These are phyloP conservation scores for Ustilago nuda DNA, from an alignment of 1,284 basidiomycete species.

Conservation along the genomic window DNA sequence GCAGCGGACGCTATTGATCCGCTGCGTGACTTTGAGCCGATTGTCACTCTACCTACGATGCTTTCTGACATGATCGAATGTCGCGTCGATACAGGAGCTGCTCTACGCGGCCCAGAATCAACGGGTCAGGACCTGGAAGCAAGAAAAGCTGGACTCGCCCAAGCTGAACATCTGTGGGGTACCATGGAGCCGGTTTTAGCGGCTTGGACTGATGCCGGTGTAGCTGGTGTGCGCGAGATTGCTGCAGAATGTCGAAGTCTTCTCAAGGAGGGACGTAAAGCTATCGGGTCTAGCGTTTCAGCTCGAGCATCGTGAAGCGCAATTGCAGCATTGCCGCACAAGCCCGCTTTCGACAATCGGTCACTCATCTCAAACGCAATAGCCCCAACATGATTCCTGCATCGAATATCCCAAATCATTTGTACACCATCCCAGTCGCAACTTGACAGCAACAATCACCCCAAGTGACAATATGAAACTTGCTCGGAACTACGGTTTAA, in stretches of 20 bases:
- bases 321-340: background rate
- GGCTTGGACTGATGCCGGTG: conserved; percentile 55
- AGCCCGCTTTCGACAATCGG: background rate
- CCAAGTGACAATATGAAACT: background rate
- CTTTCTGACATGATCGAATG: conserved; percentile 51
- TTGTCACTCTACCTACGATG: conserved; percentile 52
- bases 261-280: conserved; percentile 51
- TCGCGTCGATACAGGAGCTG: background rate
- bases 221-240: conserved; percentile 51
- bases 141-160: conserved; percentile 38
- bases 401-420: background rate
- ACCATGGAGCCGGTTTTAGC: conserved; percentile 56
- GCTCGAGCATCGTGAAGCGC: background rate
- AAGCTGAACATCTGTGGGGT: conserved; percentile 56
- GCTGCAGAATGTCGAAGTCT: conserved; percentile 53
- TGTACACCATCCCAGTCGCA: background rate
- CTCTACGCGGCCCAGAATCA: background rate
- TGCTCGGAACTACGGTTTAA: background rate
- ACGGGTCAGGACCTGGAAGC: conserved; percentile 7
- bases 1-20: conserved; percentile 2
- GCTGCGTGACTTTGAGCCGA: conserved; percentile 45
- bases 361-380: background rate
- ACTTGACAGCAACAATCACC: background rate
- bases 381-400: background rate
- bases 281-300: conserved; percentile 2